phyloP scores from a whole-genome alignment of 257 asterid genomes.

The Ocimum tenuiflorum region DNA sequence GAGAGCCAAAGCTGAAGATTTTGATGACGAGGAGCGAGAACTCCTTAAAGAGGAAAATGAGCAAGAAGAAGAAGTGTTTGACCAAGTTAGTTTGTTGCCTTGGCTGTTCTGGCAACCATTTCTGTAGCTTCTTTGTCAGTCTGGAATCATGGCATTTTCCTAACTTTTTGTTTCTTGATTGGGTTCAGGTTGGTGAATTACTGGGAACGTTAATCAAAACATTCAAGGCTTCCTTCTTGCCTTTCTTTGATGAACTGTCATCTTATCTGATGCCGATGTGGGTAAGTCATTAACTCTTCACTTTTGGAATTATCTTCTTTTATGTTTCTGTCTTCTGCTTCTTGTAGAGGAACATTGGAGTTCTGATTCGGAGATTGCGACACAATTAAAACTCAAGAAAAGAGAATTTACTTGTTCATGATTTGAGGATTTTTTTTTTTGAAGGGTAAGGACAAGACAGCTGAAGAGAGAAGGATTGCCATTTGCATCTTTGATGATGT shows the following conservation, averaged over 20 bases:
- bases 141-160: background rate
- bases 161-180: background rate
- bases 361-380: too few species aligned
- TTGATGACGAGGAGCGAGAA: conserved; percentile 97
- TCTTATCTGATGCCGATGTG: conserved; percentile 95
- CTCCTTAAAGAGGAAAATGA: conserved; percentile 90
- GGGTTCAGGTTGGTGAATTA: conserved; percentile 80
- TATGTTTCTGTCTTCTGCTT: background rate
- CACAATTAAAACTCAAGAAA: too few species aligned
- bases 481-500: conserved; percentile 98
- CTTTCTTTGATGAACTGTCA: conserved; percentile 86
- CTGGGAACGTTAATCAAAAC: conserved; percentile 89
- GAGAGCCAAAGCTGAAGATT: conserved; percentile 95
- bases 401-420: too few species aligned
- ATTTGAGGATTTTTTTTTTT: conserved; percentile 1
- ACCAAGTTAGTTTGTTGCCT: conserved; percentile 54
- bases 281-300: conserved; percentile 45
- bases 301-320: background rate
- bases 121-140: background rate
- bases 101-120: background rate
- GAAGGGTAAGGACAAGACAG: conserved; percentile 93
- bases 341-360: background rate
- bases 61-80: conserved; percentile 98
- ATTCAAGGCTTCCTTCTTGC: conserved; percentile 82
- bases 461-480: conserved; percentile 96